A percentile compares a stretch with the other conserved stretches of the same genome.
These are phyloP conservation scores for Mariannaea sp. DNA, from an alignment of 2,329 filamentous ascomycete species.

Conservation along the genomic window DNA sequence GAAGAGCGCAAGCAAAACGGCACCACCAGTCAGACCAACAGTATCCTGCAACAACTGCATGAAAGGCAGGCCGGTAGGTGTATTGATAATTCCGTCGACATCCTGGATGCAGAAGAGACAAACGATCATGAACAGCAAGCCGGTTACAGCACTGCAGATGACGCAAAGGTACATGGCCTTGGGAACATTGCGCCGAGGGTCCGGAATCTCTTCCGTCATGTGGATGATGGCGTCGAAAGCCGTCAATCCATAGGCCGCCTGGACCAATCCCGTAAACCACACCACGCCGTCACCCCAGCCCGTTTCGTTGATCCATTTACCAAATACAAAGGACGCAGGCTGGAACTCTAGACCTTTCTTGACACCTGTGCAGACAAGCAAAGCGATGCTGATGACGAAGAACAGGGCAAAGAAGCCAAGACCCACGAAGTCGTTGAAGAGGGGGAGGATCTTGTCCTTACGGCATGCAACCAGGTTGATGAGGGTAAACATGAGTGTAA, in stretches of 20 bases:
- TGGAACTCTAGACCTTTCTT: conserved; percentile 52
- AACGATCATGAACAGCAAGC: conserved; percentile 55
- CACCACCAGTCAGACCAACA: conserved; percentile 45
- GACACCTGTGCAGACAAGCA: conserved; percentile 56
- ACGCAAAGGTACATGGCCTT: conserved; percentile 57
- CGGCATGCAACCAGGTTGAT: conserved; percentile 59
- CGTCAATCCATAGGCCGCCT: conserved; percentile 55
- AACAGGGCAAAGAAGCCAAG: conserved; percentile 57
- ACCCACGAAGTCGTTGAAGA: conserved; percentile 61
- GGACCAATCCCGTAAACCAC: conserved; percentile 62
- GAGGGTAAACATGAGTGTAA: conserved; percentile 53
- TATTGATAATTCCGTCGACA: conserved; percentile 46
- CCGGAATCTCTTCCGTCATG: conserved; percentile 61
- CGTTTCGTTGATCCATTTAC: conserved; percentile 48
- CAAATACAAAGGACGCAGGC: conserved; percentile 57
- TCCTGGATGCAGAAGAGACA: conserved; percentile 56
- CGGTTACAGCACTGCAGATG: conserved; percentile 51
- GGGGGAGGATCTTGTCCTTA: conserved; percentile 45
- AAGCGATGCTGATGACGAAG: conserved; percentile 53
- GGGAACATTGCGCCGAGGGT: conserved; percentile 55
- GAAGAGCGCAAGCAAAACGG: conserved; percentile 55
- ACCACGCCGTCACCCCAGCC: conserved; percentile 59
- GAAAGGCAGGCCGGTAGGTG: conserved; percentile 50
- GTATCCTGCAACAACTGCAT: conserved; percentile 51
- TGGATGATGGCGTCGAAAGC: conserved; percentile 64